Conservation (phyloP, 345 rosid genomes). For the Eucalyptus rudis region DNA sequence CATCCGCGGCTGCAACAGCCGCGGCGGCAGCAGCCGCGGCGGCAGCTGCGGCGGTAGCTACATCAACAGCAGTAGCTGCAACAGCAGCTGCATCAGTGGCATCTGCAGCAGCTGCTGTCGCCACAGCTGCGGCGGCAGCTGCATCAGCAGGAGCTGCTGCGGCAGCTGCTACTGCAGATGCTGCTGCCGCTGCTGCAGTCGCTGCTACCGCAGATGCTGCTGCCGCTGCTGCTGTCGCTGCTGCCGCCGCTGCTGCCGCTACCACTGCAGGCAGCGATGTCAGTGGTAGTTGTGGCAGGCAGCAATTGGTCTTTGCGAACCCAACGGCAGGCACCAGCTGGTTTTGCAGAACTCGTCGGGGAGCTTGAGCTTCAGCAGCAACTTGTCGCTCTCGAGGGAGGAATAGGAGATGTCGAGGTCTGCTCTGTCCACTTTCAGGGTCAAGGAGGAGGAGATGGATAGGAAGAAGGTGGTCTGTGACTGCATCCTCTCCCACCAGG, state of each 20-base stretch:
- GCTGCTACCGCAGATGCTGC: no score
- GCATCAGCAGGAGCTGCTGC: fast-evolving
- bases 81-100: fast-evolving
- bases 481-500: no score
- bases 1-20: no score
- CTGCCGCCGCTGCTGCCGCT: no score
- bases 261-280: no score
- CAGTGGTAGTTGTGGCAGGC: background rate
- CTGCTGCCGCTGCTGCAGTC: no score
- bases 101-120: fast-evolving
- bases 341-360: background rate
- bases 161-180: fast-evolving
- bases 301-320: background rate
- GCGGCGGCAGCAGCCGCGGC: fast-evolving
- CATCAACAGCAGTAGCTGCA: no score
- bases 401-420: conserved; percentile 86
- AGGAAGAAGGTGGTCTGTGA: conserved; percentile 21
- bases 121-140: fast-evolving
- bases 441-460: conserved; percentile 92
- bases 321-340: background rate
- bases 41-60: fast-evolving
- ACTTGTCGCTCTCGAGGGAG: conserved; percentile 45
- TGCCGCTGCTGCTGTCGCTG: no score
- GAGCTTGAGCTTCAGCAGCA: conserved; percentile 73
- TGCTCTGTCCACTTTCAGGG: conserved; percentile 71